These are phyloP conservation scores for Karstenula rhodostoma DNA, from an alignment of 2,329 filamentous ascomycete genomes.

Conservation along the genomic window DNA sequence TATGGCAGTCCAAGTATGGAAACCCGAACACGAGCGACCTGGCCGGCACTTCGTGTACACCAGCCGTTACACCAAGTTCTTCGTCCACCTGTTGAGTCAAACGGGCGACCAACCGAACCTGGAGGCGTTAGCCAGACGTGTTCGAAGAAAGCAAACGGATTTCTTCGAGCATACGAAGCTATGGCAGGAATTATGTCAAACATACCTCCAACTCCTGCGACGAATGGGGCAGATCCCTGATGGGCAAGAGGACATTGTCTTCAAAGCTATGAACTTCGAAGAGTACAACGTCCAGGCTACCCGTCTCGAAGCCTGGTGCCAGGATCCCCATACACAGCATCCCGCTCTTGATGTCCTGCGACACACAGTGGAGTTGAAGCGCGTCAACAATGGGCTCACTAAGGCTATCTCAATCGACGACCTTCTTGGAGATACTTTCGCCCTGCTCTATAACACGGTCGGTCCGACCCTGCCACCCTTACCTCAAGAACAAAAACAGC, in stretches of 20 bases:
- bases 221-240: conserved; percentile 64
- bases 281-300: conserved; percentile 69
- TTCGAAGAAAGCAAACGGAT: conserved; percentile 83
- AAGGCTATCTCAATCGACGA: conserved; percentile 89
- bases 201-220: conserved; percentile 68
- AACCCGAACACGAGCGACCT: conserved; percentile 83
- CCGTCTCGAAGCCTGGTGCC: conserved; percentile 67
- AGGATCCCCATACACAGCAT: conserved; percentile 57
- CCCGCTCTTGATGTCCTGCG: conserved; percentile 68
- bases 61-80: conserved; percentile 83
- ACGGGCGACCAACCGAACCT: conserved; percentile 78
- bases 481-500: conserved; percentile 53
- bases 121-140: conserved; percentile 78
- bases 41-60: conserved; percentile 94
- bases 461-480: conserved; percentile 64
- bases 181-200: conserved; percentile 68
- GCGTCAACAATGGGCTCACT: conserved; percentile 86
- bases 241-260: conserved; percentile 70
- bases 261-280: conserved; percentile 70
- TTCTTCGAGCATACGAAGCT: conserved; percentile 69
- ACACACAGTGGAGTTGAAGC: conserved; percentile 74
- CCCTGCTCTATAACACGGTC: conserved; percentile 74
- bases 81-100: conserved; percentile 76
- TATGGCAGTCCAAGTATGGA: conserved; percentile 95
- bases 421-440: conserved; percentile 90